Conservation (phyloP, 176 grass and related monocot species). For the Eragrostis nindensis region DNA sequence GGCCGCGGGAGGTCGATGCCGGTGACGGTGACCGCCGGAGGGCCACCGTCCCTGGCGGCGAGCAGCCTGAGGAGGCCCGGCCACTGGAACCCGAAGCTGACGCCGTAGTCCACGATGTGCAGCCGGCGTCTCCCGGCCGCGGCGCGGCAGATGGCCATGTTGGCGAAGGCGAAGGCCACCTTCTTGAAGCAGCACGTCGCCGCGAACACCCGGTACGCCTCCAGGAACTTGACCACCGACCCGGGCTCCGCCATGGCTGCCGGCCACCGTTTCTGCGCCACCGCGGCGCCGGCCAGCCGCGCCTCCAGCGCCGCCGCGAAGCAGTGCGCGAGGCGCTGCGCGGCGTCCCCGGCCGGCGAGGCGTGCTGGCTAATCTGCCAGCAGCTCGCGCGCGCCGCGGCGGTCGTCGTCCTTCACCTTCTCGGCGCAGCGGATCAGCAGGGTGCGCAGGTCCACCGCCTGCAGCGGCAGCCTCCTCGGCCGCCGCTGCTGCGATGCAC, state of each 20-base stretch:
- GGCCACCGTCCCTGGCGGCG: slow-evolving; percentile 22
- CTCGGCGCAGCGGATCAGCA: slow-evolving; percentile 68
- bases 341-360: slow-evolving; percentile 36
- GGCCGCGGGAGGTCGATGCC: neutral
- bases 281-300: slow-evolving; percentile 57
- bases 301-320: slow-evolving; percentile 67
- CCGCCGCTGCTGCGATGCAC: neutral
- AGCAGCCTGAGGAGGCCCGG: neutral
- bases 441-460: slow-evolving; percentile 48
- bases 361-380: slow-evolving; percentile 52
- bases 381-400: slow-evolving; percentile 41
- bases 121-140: neutral
- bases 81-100: neutral
- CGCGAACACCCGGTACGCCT: neutral
- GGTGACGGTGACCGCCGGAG: slow-evolving; percentile 36
- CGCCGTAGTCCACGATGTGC: neutral
- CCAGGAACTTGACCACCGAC: neutral
- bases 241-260: no score
- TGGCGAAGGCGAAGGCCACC: neutral
- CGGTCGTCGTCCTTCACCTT: slow-evolving; percentile 46
- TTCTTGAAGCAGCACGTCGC: neutral
- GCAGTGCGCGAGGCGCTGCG: slow-evolving; percentile 65
- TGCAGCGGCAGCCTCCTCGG: slow-evolving; percentile 21
- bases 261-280: no score
- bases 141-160: neutral